Evolutionary conservation across 2,329 filamentous ascomycete species (phyloP).

Genomic region (Microthyrium microscopicum): DNA sequence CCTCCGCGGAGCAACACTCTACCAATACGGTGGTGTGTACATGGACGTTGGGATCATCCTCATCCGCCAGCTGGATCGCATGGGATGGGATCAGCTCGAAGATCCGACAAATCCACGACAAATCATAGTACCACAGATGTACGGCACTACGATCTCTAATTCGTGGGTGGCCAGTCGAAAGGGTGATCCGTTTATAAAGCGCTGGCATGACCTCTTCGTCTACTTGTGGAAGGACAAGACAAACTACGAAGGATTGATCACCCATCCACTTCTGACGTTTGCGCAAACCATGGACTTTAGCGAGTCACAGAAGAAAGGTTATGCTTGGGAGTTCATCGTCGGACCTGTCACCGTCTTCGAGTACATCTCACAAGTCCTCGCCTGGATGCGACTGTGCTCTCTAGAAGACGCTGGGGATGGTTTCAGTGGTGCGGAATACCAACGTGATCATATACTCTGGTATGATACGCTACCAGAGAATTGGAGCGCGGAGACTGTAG

Average conservation of each 20-base stretch:
- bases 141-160: slow-evolving; percentile 19
- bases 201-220: slow-evolving; percentile 16
- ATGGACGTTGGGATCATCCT: slow-evolving; percentile 26
- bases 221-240: slow-evolving; percentile 13
- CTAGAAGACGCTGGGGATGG: slow-evolving; percentile 16
- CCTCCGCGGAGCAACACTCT: slow-evolving; percentile 26
- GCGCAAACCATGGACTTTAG: slow-evolving; percentile 13
- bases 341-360: slow-evolving; percentile 18
- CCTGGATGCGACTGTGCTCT: slow-evolving; percentile 20
- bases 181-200: slow-evolving; percentile 27
- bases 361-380: slow-evolving; percentile 24
- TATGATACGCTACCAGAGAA: slow-evolving; percentile 15
- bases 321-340: slow-evolving; percentile 19
- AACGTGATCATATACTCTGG: slow-evolving; percentile 14
- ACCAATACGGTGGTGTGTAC: slow-evolving; percentile 23
- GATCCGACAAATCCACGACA: slow-evolving; percentile 21
- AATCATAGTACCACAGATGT: slow-evolving; percentile 16
- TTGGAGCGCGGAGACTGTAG: slow-evolving; percentile 13
- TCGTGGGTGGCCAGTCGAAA: slow-evolving; percentile 28
- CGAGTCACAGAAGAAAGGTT: slow-evolving; percentile 12
- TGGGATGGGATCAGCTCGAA: slow-evolving; percentile 23
- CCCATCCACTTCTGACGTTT: slow-evolving; percentile 12
- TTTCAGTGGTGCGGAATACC: slow-evolving; percentile 18
- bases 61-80: slow-evolving; percentile 20
- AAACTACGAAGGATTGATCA: slow-evolving; percentile 11